These are phyloP conservation scores for Orobanche coerulescens DNA, from an alignment of 257 asterid species.

Conservation along the genomic window DNA sequence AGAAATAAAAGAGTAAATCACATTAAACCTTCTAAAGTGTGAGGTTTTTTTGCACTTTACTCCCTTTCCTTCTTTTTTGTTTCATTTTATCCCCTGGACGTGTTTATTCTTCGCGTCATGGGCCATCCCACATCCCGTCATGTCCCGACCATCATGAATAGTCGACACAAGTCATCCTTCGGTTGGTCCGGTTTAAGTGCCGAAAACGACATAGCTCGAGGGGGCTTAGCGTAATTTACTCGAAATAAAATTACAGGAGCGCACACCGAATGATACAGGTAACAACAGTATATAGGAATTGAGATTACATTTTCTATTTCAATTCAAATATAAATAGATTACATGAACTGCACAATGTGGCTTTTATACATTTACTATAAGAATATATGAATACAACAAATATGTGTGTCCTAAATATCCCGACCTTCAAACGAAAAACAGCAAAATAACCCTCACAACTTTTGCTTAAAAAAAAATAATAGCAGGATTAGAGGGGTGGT, in stretches of 20 bases:
- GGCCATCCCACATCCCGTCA: too few species aligned
- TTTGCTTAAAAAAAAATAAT: slow-evolving; percentile 33
- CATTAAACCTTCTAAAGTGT: too few species aligned
- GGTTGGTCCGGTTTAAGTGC: too few species aligned
- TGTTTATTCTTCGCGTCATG: too few species aligned
- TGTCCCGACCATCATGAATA: too few species aligned
- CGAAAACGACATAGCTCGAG: too few species aligned
- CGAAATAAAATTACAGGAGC: background rate
- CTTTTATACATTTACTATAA: slow-evolving; percentile 29
- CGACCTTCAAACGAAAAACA: slow-evolving; percentile 19
- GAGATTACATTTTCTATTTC: slow-evolving; percentile 18
- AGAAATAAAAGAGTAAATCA: too few species aligned
- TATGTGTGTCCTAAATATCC: slow-evolving; percentile 36
- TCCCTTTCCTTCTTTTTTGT: too few species aligned
- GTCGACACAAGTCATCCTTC: too few species aligned
- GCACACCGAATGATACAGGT: background rate
- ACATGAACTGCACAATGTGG: slow-evolving; percentile 19
- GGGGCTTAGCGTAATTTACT: background rate
- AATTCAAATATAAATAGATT: slow-evolving; percentile 19
- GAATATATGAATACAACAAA: slow-evolving; percentile 21
- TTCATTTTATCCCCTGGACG: too few species aligned
- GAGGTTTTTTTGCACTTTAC: too few species aligned
- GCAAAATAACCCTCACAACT: slow-evolving; percentile 38
- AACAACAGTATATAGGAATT: slow-evolving; percentile 11
- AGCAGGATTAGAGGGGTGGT: slow-evolving; percentile 41